A percentile compares a stretch with the other conserved stretches of the same genome.
Evolutionary conservation across 1,139 yeast species (phyloP).

Genomic region (Candida sanyaensis): DNA sequence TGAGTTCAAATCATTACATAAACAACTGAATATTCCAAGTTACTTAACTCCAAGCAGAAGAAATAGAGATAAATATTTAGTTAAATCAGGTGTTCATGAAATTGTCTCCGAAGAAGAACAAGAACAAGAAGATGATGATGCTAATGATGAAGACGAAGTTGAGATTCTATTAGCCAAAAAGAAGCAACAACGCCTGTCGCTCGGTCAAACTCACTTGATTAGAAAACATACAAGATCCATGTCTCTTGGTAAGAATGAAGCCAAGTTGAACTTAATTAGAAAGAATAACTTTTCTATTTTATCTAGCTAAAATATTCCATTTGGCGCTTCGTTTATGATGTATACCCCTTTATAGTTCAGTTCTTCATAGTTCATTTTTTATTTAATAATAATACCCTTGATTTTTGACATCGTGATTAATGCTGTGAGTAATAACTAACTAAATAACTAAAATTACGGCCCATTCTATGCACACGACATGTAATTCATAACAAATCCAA

Average conservation of each 20-base stretch:
- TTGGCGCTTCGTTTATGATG: not conserved
- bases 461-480: too few species aligned
- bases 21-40: conserved; percentile 32
- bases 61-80: conserved; percentile 26
- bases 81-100: conserved; percentile 18
- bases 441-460: too few species aligned
- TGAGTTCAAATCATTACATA: conserved; percentile 37
- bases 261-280: conserved; percentile 34
- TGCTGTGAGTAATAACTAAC: too few species aligned
- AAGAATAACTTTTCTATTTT: conserved; percentile 25
- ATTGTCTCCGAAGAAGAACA: conserved; percentile 17
- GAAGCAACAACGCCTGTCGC: conserved; percentile 7
- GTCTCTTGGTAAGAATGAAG: conserved; percentile 43
- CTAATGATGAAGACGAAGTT: conserved; percentile 30
- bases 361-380: conserved; percentile 3
- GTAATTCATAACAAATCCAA: not conserved
- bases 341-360: not conserved
- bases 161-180: conserved; percentile 25
- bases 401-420: not conserved
- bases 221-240: conserved; percentile 35
- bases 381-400: not conserved
- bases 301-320: conserved; percentile 6
- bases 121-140: conserved; percentile 15
- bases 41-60: conserved; percentile 38
- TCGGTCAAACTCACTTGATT: conserved; percentile 9